Conservation (phyloP, 2,329 filamentous ascomycete genomes). For the Pseudocercospora pini-densiflorae region DNA sequence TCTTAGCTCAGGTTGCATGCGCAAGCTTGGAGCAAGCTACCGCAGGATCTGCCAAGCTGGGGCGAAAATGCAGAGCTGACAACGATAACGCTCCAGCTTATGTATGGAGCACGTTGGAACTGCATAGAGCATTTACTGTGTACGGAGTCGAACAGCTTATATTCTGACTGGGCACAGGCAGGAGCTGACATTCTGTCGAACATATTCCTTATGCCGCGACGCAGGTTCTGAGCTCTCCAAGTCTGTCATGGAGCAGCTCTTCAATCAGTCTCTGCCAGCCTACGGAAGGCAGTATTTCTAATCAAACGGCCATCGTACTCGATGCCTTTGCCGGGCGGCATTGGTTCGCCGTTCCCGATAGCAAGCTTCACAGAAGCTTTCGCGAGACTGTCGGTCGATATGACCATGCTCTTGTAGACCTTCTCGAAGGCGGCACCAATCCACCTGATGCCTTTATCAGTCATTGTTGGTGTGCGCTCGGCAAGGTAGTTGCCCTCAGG, state of each 20-base stretch:
- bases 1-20: neutral
- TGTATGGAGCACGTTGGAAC: too few species aligned
- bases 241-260: neutral
- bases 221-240: neutral
- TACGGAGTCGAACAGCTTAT: too few species aligned
- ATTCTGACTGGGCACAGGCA: too few species aligned
- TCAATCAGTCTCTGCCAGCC: conserved; percentile 38
- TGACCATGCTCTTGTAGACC: conserved; percentile 42
- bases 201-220: too few species aligned
- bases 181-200: too few species aligned
- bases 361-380: conserved; percentile 56
- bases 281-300: conserved; percentile 47
- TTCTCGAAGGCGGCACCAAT: conserved; percentile 30
- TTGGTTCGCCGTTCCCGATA: conserved; percentile 49
- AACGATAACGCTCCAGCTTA: too few species aligned
- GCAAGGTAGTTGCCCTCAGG: conserved; percentile 32
- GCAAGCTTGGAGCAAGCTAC: neutral
- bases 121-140: too few species aligned
- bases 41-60: neutral
- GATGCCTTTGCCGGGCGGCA: conserved; percentile 44
- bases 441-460: conserved; percentile 22
- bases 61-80: neutral
- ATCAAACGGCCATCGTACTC: conserved; percentile 45
- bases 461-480: conserved; percentile 20
- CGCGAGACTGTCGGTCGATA: conserved; percentile 55